Base-by-base conservation (phyloP, 2,329 filamentous ascomycete genomes). In the Hypoxylon sp. region DNA sequence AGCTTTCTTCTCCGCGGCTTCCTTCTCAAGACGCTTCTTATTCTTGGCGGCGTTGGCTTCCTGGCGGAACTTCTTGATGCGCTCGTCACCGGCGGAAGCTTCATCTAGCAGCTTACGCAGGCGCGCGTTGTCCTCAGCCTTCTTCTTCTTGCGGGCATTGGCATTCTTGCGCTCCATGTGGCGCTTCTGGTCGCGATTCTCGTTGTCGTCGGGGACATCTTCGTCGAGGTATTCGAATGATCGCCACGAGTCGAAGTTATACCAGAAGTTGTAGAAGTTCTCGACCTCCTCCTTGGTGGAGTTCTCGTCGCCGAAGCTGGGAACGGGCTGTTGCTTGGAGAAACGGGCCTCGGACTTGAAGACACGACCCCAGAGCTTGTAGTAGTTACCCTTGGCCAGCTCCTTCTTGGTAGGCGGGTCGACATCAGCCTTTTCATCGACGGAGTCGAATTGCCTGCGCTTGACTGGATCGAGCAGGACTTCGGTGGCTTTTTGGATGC, bases 191-290 rank as follows among this genome's bases (percentile, higher is more conserved):
- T 98, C 95, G 80, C 96, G 94, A 85, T 94, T 97, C 84, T 98
- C 96, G 80, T 96, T 97, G 85, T 99, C 96, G 77, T 99, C 96
- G 41, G 96, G 96, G 29, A 99, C 95, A 78, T 99, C 96, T 85
- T 99, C 96, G 77, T 99, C 96, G 64, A 97, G 91, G 82, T 99
- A 99, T 83, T 99, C 96, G 76, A 99, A 99, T 2, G 92, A 90
- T 67, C 96, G 88, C 96, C 96, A 99, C 80, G 91, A 96, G 86
- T 99, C 96, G 75, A 99, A 97, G 87, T 95, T 96, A 87, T 98
- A 99, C 91, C 92, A 99, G 86, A 98, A 99, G 87, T 99, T 97
- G 88, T 99, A 99, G 81, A 99, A 99, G 57, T 85, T 84, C 78
- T 98, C 94, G 48, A 99, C 96, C 7, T 97, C 90, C 77, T 96